Evolutionary conservation across 1,139 yeast genomes (phyloP).

Genomic region (Pichia sp.): DNA sequence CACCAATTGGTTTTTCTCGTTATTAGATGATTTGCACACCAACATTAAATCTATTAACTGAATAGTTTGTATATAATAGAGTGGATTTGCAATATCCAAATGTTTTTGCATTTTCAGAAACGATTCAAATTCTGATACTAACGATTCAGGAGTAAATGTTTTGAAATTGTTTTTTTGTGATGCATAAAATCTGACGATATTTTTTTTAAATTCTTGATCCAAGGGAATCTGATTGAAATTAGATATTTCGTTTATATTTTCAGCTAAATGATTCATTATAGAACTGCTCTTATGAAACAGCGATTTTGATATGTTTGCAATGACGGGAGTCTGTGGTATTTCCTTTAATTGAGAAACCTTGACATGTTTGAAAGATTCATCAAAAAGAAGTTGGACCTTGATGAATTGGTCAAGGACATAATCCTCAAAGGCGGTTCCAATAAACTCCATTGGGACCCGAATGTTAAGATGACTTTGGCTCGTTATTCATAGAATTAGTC

Average conservation of each 20-base stretch:
- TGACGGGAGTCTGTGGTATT: conserved; percentile 22
- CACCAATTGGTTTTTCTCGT: conserved; percentile 14
- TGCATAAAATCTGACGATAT: conserved; percentile 18
- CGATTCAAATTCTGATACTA: conserved; percentile 8
- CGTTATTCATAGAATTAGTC: not conserved
- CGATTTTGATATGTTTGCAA: conserved; percentile 8
- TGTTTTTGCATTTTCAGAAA: conserved; percentile 6
- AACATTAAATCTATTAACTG: conserved; percentile 23
- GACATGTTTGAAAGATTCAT: conserved; percentile 19
- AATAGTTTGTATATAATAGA: conserved; percentile 17
- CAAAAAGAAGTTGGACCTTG: conserved; percentile 27
- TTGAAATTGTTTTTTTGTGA: conserved; percentile 19
- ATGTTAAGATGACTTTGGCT: too few relatives aligned
- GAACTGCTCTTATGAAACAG: conserved; percentile 14
- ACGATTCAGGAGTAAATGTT: conserved; percentile 16
- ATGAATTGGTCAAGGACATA: conserved; percentile 27
- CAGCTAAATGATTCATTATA: conserved; percentile 22
- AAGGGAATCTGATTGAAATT: conserved; percentile 19
- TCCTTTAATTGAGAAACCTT: conserved; percentile 20
- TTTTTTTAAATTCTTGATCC: conserved; percentile 19
- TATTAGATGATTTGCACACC: conserved; percentile 16
- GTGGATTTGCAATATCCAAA: not conserved
- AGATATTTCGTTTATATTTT: conserved; percentile 16
- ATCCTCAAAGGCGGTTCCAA: conserved; percentile 18
- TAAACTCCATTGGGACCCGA: too few relatives aligned